A percentile compares a stretch with the other conserved stretches of the same genome.
Evolutionary conservation across 495 filamentous ascomycete genomes (phyloP).

Genomic region (Clavariopsis aquatica): DNA sequence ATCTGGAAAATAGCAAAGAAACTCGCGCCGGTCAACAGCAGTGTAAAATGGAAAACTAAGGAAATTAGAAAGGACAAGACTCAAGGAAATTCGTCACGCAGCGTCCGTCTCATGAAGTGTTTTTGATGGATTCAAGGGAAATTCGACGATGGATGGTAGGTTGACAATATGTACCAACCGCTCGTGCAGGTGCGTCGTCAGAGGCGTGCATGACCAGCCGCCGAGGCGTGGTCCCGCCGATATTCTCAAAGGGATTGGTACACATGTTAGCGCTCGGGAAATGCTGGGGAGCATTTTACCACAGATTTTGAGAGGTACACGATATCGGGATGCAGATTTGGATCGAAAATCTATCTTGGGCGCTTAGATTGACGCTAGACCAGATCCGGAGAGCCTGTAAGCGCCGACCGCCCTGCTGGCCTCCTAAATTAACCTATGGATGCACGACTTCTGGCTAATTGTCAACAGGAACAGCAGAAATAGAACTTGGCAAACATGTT

Average conservation of each 20-base stretch:
- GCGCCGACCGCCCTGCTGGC: conserved; percentile 19
- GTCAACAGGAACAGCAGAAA: conserved; percentile 10
- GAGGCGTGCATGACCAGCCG: conserved; percentile 34
- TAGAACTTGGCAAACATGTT: conserved; percentile 32
- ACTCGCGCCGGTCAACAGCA: conserved; percentile 33
- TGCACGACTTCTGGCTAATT: conserved; percentile 15
- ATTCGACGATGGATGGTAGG: conserved; percentile 21
- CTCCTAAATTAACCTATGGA: conserved; percentile 21
- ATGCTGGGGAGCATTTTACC: conserved; percentile 21
- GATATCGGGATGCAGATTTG: conserved; percentile 26
- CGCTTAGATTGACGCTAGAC: conserved; percentile 19
- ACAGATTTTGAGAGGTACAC: conserved; percentile 15
- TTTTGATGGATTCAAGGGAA: conserved; percentile 22
- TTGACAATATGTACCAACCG: conserved; percentile 33
- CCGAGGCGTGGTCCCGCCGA: conserved; percentile 32
- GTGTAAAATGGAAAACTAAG: conserved; percentile 17
- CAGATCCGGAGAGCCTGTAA: conserved; percentile 6
- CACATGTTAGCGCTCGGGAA: conserved; percentile 27
- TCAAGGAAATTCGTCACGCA: conserved; percentile 39
- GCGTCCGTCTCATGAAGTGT: conserved; percentile 28
- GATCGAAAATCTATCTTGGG: conserved; percentile 18
- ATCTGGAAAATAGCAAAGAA: conserved; percentile 25
- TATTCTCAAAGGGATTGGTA: conserved; percentile 27
- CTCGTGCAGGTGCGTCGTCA: conserved; percentile 25
- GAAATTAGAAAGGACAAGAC: conserved; percentile 35